phyloP scores from a whole-genome alignment of 1,284 basidiomycete species.

The Tetrapyrgos nigripes region DNA sequence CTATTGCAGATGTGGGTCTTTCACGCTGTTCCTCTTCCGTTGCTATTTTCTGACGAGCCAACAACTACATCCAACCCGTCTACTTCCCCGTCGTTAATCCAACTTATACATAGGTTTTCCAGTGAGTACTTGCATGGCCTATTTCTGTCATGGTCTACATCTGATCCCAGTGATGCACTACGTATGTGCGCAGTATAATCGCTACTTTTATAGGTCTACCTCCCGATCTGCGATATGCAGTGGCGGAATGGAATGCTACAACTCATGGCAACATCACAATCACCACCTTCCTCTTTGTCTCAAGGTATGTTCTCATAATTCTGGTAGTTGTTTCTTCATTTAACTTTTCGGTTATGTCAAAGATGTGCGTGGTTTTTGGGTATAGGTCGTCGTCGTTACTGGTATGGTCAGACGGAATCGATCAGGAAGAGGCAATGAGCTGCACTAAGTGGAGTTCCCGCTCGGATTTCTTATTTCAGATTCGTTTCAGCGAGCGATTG shows the following conservation, averaged over 20 bases:
- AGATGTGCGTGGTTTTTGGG: constrained; percentile 74
- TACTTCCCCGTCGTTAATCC: neutral
- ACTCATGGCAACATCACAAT: constrained; percentile 80
- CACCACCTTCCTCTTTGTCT: constrained; percentile 58
- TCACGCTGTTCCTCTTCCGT: constrained; percentile 6
- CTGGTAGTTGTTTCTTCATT: constrained; percentile 11
- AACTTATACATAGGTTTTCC: constrained; percentile 42
- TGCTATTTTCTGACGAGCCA: neutral
- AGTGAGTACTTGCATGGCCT: constrained; percentile 53
- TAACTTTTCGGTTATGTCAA: constrained; percentile 10
- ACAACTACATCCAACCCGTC: neutral
- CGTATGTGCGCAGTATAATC: constrained; percentile 52
- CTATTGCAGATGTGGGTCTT: constrained; percentile 72
- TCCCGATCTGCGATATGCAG: constrained; percentile 53
- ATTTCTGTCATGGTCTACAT: constrained; percentile 13
- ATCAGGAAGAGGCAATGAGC: neutral
- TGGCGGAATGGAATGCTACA: constrained; percentile 68
- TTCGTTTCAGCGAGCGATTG: too few relatives aligned
- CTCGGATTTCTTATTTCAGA: neutral
- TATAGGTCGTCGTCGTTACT: constrained; percentile 64
- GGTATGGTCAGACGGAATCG: constrained; percentile 44
- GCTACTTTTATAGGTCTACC: constrained; percentile 67
- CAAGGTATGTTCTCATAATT: constrained; percentile 51
- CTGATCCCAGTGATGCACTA: constrained; percentile 2
- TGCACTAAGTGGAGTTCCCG: too few relatives aligned